Percentiles rank a stretch among this genome's conserved stretches.
Conservation (phyloP, 768 basidiomycete species). For the Dioszegia hungarica region DNA sequence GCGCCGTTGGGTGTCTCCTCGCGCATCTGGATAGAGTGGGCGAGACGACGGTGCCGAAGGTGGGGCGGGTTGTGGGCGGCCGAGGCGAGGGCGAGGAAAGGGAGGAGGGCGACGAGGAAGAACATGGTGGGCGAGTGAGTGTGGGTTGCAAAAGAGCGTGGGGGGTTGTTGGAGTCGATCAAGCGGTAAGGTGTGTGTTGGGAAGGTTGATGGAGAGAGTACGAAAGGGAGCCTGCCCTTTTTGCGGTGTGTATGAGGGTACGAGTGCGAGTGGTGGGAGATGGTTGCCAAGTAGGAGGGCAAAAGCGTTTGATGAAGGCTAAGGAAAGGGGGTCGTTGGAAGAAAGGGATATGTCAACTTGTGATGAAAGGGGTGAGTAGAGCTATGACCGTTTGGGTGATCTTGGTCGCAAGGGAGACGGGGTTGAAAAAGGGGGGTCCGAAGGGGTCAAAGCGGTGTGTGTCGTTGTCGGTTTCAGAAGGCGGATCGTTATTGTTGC, state of each 20-base stretch:
- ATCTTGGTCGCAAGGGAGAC: too few relatives aligned
- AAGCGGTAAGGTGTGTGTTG: background rate
- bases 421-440: background rate
- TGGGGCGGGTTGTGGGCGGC: conserved; percentile 19
- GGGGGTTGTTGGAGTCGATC: background rate
- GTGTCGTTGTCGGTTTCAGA: too few relatives aligned
- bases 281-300: background rate
- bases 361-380: too few relatives aligned
- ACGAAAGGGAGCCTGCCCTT: background rate
- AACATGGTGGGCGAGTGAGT: conserved; percentile 1
- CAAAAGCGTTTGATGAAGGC: background rate
- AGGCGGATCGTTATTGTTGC: too few relatives aligned
- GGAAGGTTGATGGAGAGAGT: background rate
- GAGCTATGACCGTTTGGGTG: too few relatives aligned
- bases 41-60: conserved; percentile 28
- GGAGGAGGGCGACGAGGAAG: conserved; percentile 25
- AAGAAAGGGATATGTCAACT: too few relatives aligned
- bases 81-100: conserved; percentile 22
- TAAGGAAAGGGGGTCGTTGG: background rate
- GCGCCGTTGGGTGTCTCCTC: conserved; percentile 2
- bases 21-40: conserved; percentile 9
- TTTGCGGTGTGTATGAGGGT: background rate
- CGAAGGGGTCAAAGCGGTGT: background rate
- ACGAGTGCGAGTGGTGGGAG: background rate
- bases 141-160: conserved; percentile 2